Evolutionary conservation across 352 stramenopile genomes (phyloP).

Genomic region (Phytopythium sindhum): DNA sequence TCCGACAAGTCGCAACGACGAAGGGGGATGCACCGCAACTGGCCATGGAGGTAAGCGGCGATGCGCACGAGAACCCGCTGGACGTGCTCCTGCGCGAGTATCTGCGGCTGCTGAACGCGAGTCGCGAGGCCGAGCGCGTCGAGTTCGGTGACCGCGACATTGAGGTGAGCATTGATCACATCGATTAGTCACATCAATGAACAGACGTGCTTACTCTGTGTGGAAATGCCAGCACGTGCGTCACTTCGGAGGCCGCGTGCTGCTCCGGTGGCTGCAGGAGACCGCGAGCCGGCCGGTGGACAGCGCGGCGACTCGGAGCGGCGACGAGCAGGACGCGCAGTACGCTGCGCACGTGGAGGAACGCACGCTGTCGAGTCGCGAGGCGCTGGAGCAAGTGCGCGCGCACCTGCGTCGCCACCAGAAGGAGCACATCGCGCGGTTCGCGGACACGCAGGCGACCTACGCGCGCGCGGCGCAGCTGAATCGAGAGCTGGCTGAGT

Average conservation of each 20-base stretch:
- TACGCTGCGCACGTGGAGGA: conserved; percentile 36
- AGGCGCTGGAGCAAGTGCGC: conserved; percentile 40
- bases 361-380: conserved; percentile 26
- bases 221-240: conserved; percentile 28
- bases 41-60: background rate
- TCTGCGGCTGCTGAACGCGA: conserved; percentile 27
- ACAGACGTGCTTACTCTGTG: background rate
- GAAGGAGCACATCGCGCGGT: conserved; percentile 35
- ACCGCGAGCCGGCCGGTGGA: conserved; percentile 6
- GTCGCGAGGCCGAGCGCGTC: conserved; percentile 20
- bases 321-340: conserved; percentile 25
- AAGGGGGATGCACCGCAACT: background rate
- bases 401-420: conserved; percentile 32
- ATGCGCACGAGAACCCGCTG: conserved; percentile 18
- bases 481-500: background rate
- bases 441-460: conserved; percentile 26
- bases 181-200: background rate
- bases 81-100: conserved; percentile 34
- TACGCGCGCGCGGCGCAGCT: conserved; percentile 15
- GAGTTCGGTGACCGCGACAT: conserved; percentile 44
- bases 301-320: background rate
- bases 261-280: conserved; percentile 21
- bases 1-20: background rate
- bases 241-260: conserved; percentile 17
- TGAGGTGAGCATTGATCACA: conserved; percentile 10